Conservation (phyloP, 306 rosid species). For the Cercis canadensis region DNA sequence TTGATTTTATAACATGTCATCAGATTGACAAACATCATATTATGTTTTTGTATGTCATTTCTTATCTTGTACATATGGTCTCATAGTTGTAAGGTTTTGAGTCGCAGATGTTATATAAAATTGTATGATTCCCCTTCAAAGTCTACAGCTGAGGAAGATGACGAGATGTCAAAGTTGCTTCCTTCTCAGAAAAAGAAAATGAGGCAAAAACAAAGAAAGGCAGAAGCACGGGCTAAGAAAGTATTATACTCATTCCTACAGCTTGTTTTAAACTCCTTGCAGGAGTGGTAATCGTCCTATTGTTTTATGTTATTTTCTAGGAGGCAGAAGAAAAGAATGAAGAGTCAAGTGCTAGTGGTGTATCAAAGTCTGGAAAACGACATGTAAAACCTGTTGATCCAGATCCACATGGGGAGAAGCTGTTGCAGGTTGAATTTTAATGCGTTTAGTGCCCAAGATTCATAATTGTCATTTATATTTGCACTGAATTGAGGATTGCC, state of each 20-base stretch:
- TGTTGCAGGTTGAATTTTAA: constrained; percentile 75
- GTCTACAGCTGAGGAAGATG: constrained; percentile 79
- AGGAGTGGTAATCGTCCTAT: constrained; percentile 29
- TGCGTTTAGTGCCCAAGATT: constrained; percentile 29
- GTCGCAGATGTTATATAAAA: constrained; percentile 87
- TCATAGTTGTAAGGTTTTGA: constrained; percentile 36
- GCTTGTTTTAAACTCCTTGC: constrained; percentile 33
- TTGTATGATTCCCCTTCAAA: constrained; percentile 86
- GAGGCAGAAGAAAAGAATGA: constrained; percentile 94
- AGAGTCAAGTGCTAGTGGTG: constrained; percentile 64
- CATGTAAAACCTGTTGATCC: constrained; percentile 89
- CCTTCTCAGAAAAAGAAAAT: constrained; percentile 97
- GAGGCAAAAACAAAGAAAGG: constrained; percentile 96
- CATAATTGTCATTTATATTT: neutral
- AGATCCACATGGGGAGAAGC: constrained; percentile 91
- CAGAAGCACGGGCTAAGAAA: constrained; percentile 95
- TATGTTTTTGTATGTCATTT: constrained; percentile 7
- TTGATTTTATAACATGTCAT: neutral
- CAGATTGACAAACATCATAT: neutral
- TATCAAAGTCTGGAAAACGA: constrained; percentile 85
- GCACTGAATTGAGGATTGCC: neutral
- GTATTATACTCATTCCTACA: constrained; percentile 48
- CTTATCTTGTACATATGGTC: constrained; percentile 28
- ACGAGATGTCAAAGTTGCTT: constrained; percentile 77
- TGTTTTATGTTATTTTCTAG: constrained; percentile 51